Conservation (phyloP, 257 asterid genomes). For the Ajuga chamaepitys region DNA sequence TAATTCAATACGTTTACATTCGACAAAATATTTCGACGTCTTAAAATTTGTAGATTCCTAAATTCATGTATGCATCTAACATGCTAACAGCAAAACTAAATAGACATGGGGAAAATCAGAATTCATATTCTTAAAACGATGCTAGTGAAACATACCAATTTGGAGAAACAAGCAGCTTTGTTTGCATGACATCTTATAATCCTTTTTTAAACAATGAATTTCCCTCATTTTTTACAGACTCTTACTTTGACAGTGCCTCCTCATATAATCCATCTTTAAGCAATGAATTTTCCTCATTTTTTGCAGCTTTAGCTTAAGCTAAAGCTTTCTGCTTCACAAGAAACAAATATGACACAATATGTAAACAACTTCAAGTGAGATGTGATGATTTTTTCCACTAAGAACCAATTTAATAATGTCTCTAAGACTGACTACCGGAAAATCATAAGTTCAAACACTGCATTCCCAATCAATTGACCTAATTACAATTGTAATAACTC, state of each 20-base stretch:
- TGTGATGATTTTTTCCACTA: neutral
- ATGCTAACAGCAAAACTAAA: neutral
- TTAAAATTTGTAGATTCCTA: too few species aligned
- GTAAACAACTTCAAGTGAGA: neutral
- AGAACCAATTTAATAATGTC: neutral
- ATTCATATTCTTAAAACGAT: neutral
- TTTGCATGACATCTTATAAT: constrained; percentile 67
- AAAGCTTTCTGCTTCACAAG: too few species aligned
- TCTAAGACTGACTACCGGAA: neutral
- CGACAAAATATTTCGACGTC: too few species aligned
- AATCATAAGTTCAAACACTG: neutral
- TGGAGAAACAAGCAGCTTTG: constrained; percentile 84
- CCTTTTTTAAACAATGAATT: constrained; percentile 64
- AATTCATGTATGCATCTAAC: constrained; percentile 8
- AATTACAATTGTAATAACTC: too few species aligned
- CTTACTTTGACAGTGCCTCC: constrained; percentile 51
- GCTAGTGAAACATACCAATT: constrained; percentile 46
- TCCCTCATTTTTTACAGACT: constrained; percentile 70
- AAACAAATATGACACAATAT: neutral
- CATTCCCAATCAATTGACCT: too few species aligned
- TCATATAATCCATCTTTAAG: too few species aligned
- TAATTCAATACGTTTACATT: too few species aligned
- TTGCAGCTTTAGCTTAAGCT: too few species aligned
- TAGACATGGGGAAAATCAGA: neutral
- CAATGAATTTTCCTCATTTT: too few species aligned